Percentiles rank a stretch among this genome's conserved stretches.
phyloP scores from a whole-genome alignment of 2,329 filamentous ascomycete species.

The Fonsecaea pugnacius region DNA sequence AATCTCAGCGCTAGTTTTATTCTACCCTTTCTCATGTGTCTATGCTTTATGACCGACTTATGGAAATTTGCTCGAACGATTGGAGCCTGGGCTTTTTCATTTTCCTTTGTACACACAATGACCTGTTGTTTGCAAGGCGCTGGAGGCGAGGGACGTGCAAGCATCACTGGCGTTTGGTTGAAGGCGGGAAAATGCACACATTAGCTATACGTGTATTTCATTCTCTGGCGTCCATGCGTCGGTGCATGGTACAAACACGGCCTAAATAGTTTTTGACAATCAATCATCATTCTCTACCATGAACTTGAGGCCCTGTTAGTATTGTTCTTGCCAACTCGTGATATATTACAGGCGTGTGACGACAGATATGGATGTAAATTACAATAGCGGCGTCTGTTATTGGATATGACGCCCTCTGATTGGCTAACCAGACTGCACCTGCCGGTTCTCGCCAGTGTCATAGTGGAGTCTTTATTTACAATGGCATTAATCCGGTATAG shows the following conservation, averaged over 20 bases:
- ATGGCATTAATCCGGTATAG: neutral
- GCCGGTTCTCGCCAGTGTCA: no score
- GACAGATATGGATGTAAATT: no score
- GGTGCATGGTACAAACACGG: constrained; percentile 7
- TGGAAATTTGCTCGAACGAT: constrained; percentile 26
- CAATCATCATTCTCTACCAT: neutral
- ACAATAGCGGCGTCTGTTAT: no score
- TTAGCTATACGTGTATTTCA: constrained; percentile 12
- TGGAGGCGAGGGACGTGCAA: constrained; percentile 26
- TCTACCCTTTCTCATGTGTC: constrained; percentile 27
- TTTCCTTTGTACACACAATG: constrained; percentile 33
- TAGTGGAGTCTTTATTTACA: neutral
- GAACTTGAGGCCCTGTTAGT: neutral
- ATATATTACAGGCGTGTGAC: neutral
- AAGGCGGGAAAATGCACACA: constrained; percentile 8
- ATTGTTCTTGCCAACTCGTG: neutral
- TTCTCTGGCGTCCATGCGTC: constrained; percentile 7
- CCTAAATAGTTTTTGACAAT: constrained; percentile 12
- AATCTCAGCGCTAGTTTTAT: constrained; percentile 19
- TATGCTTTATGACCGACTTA: constrained; percentile 28
- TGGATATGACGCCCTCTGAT: no score
- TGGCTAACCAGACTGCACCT: no score
- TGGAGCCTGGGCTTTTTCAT: constrained; percentile 17
- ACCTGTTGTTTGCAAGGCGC: constrained; percentile 34
- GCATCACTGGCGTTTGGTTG: constrained; percentile 13